phyloP scores from a whole-genome alignment of 176 grass and related monocot genomes.

The Otatea glauca region DNA sequence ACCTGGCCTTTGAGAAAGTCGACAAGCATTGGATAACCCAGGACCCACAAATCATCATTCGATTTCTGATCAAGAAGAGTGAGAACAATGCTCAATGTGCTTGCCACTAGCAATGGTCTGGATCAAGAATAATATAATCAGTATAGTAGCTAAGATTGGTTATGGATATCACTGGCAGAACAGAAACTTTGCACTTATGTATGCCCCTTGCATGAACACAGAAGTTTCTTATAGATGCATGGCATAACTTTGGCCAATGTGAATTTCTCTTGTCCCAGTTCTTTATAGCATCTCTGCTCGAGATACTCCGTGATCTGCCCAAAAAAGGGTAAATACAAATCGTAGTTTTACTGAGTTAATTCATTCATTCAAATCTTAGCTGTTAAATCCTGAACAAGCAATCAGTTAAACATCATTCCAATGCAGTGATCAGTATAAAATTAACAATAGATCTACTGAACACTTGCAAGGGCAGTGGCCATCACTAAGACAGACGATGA shows the following conservation, averaged over 20 bases:
- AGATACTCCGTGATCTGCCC: slow-evolving; percentile 81
- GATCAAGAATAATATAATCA: slow-evolving; percentile 42
- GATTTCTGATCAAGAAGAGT: slow-evolving; percentile 86
- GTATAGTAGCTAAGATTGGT: slow-evolving; percentile 21
- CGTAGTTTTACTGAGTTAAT: background rate
- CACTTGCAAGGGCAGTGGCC: background rate
- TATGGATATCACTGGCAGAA: slow-evolving; percentile 9
- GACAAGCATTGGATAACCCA: slow-evolving; percentile 81
- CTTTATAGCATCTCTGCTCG: slow-evolving; percentile 93
- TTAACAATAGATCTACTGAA: background rate
- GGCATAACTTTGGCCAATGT: slow-evolving; percentile 82
- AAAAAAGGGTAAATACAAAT: slow-evolving; percentile 22
- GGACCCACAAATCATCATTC: slow-evolving; percentile 65
- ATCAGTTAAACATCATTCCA: too few relatives aligned
- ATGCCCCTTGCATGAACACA: slow-evolving; percentile 91
- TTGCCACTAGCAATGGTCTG: slow-evolving; percentile 86
- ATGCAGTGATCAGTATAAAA: background rate
- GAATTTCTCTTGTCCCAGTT: slow-evolving; percentile 79
- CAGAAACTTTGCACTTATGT: slow-evolving; percentile 60
- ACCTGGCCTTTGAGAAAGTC: slow-evolving; percentile 94
- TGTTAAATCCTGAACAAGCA: slow-evolving; percentile 22
- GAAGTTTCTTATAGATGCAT: slow-evolving; percentile 78
- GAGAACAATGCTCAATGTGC: slow-evolving; percentile 70
- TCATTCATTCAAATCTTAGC: slow-evolving; percentile 1
- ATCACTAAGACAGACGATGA: background rate